Conservation (phyloP, 768 basidiomycete genomes). For the Saitozyma podzolica region DNA sequence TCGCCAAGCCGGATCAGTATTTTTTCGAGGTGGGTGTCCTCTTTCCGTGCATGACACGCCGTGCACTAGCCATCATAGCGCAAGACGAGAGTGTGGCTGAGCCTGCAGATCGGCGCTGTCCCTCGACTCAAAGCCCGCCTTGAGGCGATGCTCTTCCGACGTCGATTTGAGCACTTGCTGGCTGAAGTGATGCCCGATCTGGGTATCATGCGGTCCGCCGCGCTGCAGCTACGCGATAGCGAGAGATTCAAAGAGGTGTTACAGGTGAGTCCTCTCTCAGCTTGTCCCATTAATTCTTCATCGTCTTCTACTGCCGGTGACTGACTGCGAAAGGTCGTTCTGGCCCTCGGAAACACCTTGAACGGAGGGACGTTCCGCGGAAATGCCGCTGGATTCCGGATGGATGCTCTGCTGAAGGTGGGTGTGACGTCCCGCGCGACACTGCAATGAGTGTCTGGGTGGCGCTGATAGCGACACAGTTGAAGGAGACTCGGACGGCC, state of each 20-base stretch:
- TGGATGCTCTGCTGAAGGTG: constrained; percentile 81
- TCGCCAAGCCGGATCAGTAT: constrained; percentile 82
- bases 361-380: constrained; percentile 83
- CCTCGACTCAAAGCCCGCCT: constrained; percentile 72
- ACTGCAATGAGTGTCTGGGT: not conserved
- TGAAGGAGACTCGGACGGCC: constrained; percentile 78
- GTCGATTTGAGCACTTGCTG: constrained; percentile 76
- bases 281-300: not conserved
- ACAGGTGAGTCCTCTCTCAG: constrained; percentile 56
- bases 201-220: constrained; percentile 69
- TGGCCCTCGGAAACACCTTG: constrained; percentile 76
- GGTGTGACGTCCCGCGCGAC: constrained; percentile 2
- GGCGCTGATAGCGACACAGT: constrained; percentile 55
- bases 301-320: not conserved
- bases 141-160: constrained; percentile 79
- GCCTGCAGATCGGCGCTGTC: constrained; percentile 68
- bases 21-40: constrained; percentile 64
- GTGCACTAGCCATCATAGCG: too few species aligned
- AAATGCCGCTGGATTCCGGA: constrained; percentile 76
- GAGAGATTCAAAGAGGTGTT: constrained; percentile 68
- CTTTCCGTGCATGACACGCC: too few species aligned
- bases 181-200: constrained; percentile 82
- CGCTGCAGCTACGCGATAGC: constrained; percentile 62
- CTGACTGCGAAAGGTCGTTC: constrained; percentile 61
- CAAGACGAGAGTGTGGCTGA: not conserved